Percentiles rank a stretch among this genome's conserved stretches.
phyloP scores from a whole-genome alignment of 2,329 filamentous ascomycete genomes.

The Aspergillus caelatus region DNA sequence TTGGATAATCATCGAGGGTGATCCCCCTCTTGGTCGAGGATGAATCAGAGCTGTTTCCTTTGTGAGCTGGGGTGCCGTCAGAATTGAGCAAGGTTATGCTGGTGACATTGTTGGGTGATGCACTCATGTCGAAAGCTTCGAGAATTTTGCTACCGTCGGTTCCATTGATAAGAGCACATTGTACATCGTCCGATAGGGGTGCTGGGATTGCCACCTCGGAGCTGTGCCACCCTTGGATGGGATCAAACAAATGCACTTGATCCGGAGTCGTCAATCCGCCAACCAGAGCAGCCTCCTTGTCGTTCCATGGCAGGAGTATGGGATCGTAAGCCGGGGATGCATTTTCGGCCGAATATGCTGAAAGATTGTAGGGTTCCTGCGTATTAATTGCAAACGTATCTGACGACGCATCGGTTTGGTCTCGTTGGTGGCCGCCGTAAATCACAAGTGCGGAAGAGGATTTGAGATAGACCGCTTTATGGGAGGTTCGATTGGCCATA shows the following conservation, averaged over 20 bases:
- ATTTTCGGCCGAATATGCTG: conserved; percentile 57
- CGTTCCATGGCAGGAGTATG: conserved; percentile 73
- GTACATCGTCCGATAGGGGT: conserved; percentile 62
- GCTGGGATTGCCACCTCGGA: conserved; percentile 66
- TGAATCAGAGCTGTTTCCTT: conserved; percentile 53
- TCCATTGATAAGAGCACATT: conserved; percentile 68
- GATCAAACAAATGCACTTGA: conserved; percentile 72
- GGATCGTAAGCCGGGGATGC: conserved; percentile 69
- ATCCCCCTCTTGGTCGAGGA: conserved; percentile 54
- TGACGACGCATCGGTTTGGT: conserved; percentile 60
- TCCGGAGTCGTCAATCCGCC: conserved; percentile 70
- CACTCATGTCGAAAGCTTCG: conserved; percentile 74
- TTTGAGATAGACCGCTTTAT: conserved; percentile 75
- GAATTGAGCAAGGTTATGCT: conserved; percentile 68
- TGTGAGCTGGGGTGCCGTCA: conserved; percentile 55
- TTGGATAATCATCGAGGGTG: conserved; percentile 69
- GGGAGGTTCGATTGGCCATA: conserved; percentile 70
- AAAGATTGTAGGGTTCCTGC: conserved; percentile 64
- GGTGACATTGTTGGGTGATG: conserved; percentile 73
- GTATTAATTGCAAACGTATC: conserved; percentile 76
- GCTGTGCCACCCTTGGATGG: conserved; percentile 65
- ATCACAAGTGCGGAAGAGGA: conserved; percentile 72
- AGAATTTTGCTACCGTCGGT: conserved; percentile 78
- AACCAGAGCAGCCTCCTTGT: conserved; percentile 70
- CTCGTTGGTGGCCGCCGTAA: conserved; percentile 74